phyloP scores from a whole-genome alignment of 2,329 filamentous ascomycete species.

The Chaetomium sp. region DNA sequence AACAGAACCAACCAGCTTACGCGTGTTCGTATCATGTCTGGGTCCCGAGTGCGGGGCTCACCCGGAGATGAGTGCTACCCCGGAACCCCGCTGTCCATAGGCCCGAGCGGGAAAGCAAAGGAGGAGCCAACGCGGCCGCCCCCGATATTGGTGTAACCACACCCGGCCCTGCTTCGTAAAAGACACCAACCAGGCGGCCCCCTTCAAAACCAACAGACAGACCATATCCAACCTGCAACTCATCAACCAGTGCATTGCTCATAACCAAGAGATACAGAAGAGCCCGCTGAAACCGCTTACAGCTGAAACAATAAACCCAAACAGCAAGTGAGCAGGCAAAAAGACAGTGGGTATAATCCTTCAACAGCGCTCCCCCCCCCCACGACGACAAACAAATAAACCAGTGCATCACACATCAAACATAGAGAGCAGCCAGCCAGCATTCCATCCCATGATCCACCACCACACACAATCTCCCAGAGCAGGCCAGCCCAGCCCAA shows the following conservation, averaged over 20 bases:
- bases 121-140: background rate
- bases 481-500: background rate
- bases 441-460: background rate
- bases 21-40: background rate
- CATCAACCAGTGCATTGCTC: background rate
- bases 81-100: background rate
- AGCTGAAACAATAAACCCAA: background rate
- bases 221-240: background rate
- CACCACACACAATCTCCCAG: background rate
- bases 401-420: background rate
- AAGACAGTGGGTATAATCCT: constrained; percentile 26
- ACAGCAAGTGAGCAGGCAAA: constrained; percentile 2
- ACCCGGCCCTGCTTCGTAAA: background rate
- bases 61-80: background rate
- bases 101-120: background rate
- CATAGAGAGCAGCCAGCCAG: background rate
- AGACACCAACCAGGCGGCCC: background rate
- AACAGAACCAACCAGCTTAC: background rate
- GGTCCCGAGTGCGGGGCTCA: background rate
- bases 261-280: constrained; percentile 9
- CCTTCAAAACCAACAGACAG: background rate
- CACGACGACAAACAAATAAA: background rate
- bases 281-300: background rate
- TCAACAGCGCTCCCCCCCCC: constrained; percentile 6
- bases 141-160: too few species aligned